Conservation (phyloP, 257 asterid species). For the Capsicum chinense region DNA sequence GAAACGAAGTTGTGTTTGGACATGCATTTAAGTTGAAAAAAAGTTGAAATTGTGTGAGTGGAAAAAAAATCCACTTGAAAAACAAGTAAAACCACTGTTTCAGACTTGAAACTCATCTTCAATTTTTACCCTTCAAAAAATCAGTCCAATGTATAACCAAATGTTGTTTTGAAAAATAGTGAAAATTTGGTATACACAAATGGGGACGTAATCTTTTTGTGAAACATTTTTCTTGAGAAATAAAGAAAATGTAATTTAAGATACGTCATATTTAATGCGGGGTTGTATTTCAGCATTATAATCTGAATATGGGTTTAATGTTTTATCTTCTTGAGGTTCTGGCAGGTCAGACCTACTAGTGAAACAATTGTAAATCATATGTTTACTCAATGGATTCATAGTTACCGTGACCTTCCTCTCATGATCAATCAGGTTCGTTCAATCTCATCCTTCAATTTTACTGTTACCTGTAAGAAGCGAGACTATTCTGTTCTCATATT, state of each 20-base stretch:
- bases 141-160: not conserved
- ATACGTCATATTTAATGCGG: constrained; percentile 12
- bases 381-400: constrained; percentile 99
- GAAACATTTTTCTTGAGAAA: not conserved
- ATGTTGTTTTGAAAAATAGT: not conserved
- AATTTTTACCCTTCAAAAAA: not conserved
- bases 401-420: constrained; percentile 98
- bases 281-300: constrained; percentile 35
- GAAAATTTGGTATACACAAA: not conserved
- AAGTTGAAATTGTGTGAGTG: not conserved
- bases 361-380: constrained; percentile 99
- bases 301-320: constrained; percentile 67
- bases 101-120: not conserved
- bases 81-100: not conserved
- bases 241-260: not conserved
- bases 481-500: constrained; percentile 25
- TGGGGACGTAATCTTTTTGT: not conserved
- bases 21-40: not conserved
- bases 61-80: not conserved
- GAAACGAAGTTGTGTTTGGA: not conserved
- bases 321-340: constrained; percentile 79
- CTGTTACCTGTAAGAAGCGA: constrained; percentile 12
- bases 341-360: constrained; percentile 99
- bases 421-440: constrained; percentile 91
- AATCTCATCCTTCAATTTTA: constrained; percentile 26